Base-by-base conservation (phyloP, 768 basidiomycete genomes). In the Boletellus emodensis region DNA sequence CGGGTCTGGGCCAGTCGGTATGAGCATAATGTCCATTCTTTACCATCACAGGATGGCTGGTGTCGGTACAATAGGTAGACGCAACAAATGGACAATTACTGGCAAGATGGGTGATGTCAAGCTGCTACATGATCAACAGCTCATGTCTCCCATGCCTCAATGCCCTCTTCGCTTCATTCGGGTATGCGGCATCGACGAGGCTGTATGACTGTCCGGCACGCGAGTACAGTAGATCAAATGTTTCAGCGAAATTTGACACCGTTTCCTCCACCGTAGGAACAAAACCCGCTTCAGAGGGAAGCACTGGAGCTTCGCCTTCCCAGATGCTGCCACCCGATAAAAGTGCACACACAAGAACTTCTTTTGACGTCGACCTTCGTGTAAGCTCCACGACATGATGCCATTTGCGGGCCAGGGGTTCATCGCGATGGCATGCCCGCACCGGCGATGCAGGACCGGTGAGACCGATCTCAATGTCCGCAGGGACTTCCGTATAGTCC, bases 341-440 rank as follows among this genome's bases (percentile, higher is more conserved):
- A 42, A 68, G 56, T 20, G 66, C 60, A 36, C 64, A 64, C 18
- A 68, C 50, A 30, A 68, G 60, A 20, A 68, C 26, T 14, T 48
- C 54, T 18, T 51, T 64, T 18, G 51, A 48, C 10, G 51, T 20
- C 41, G 64, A 54, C 36, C 55, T 61, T 20, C 54, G 59, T 34
- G 62, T 66, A 4, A 68, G 49, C 17, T 68, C 64, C 34, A 66
- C 20, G 62, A 66, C 56, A 22, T 60, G 45, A 7, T 54, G 22
- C 65, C 64, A 66, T 26, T 64, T 68, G 48, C 56, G 55, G 17
- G 42, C 30, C 40, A 66, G 42, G 32, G 49, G 24, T 8, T 10
- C 17, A 36, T 68, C 62, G 36, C 67, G 64, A 13, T 46, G 37
- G 44, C 65, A 68, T 3, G 62, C 50, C 34, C 47, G 49, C 13